Conservation (phyloP, 2,329 filamentous ascomycete species). For the Ceratocystis cubensis region DNA sequence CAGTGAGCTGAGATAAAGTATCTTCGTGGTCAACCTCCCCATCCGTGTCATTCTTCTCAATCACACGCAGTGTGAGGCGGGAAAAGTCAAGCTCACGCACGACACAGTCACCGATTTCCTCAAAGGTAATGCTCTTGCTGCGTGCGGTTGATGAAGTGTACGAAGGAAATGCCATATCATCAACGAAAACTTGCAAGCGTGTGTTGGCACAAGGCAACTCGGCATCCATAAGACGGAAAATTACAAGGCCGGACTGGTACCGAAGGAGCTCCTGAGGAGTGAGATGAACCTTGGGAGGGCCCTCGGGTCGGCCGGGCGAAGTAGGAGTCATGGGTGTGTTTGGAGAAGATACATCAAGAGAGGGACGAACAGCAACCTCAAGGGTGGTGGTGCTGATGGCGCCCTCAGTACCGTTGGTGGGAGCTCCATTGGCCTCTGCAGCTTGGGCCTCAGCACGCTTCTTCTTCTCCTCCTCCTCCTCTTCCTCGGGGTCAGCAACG, state of each 20-base stretch:
- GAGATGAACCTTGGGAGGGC: slow-evolving; percentile 64
- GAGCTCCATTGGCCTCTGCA: slow-evolving; percentile 22
- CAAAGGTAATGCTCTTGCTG: slow-evolving; percentile 57
- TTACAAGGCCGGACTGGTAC: slow-evolving; percentile 81
- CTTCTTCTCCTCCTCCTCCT: slow-evolving; percentile 56
- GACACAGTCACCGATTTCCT: slow-evolving; percentile 90
- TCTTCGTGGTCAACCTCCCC: slow-evolving; percentile 60
- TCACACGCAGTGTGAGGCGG: slow-evolving; percentile 73
- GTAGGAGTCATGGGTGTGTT: slow-evolving; percentile 32
- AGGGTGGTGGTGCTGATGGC: slow-evolving; percentile 24
- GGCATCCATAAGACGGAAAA: slow-evolving; percentile 88
- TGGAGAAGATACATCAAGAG: slow-evolving; percentile 17
- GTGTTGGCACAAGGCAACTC: slow-evolving; percentile 65
- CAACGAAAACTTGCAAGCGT: slow-evolving; percentile 78
- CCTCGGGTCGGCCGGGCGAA: slow-evolving; percentile 29
- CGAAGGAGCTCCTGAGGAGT: slow-evolving; percentile 67
- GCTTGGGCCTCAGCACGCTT: slow-evolving; percentile 33
- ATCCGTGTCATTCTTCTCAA: slow-evolving; percentile 64
- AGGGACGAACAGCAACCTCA: slow-evolving; percentile 17
- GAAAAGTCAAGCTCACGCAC: slow-evolving; percentile 97
- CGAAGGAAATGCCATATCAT: slow-evolving; percentile 86
- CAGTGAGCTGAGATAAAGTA: slow-evolving; percentile 68
- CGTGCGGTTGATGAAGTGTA: slow-evolving; percentile 70
- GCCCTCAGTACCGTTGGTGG: slow-evolving; percentile 16
- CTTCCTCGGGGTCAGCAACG: slow-evolving; percentile 78